Conservation (phyloP, 129 eudicot species). For the Centaurea solstitialis region DNA sequence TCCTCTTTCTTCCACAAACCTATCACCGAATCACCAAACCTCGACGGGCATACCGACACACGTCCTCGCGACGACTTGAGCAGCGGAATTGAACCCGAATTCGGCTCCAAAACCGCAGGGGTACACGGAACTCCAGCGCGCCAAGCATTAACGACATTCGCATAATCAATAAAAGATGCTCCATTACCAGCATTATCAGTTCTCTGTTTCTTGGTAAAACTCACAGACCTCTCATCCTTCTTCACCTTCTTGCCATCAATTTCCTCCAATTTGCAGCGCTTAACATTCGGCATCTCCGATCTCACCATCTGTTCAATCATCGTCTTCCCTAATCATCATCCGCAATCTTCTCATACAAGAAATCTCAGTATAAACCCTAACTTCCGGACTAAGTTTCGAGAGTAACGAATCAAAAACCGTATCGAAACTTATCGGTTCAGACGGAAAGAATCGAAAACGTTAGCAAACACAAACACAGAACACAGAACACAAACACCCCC, state of each 20-base stretch:
- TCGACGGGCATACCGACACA: conserved; percentile 47
- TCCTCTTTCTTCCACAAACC: conserved; percentile 55
- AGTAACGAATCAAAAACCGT: background rate
- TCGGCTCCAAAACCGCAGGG: conserved; percentile 25
- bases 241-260: conserved; percentile 22
- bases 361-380: conserved; percentile 33
- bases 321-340: conserved; percentile 49
- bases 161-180: conserved; percentile 17
- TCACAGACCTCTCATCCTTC: conserved; percentile 12
- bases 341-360: background rate
- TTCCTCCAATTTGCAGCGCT: conserved; percentile 47
- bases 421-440: background rate
- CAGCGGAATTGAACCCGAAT: conserved; percentile 22
- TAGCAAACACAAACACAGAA: conserved; percentile 3
- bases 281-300: conserved; percentile 48
- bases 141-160: conserved; percentile 30
- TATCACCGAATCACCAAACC: conserved; percentile 58
- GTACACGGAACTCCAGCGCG: conserved; percentile 29
- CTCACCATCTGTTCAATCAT: conserved; percentile 37
- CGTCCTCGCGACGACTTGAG: conserved; percentile 66
- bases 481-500: background rate
- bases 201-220: conserved; percentile 31
- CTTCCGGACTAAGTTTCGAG: background rate
- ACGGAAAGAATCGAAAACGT: conserved; percentile 1
- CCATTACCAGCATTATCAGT: conserved; percentile 13